Percentiles rank a stretch among this genome's conserved stretches.
phyloP scores from a whole-genome alignment of 306 rosid species.

The Vigna hirtella region DNA sequence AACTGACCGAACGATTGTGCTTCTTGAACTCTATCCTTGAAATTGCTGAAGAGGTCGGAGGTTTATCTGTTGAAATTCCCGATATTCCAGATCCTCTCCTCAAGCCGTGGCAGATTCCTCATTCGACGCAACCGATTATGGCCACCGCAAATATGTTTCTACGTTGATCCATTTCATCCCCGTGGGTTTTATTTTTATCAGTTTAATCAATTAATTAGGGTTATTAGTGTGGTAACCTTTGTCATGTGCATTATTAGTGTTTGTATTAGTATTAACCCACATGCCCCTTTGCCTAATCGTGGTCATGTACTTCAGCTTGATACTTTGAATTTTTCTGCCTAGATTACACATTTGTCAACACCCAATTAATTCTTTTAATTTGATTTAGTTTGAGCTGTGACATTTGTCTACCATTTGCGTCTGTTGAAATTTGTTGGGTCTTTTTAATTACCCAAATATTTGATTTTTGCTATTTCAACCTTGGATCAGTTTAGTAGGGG shows the following conservation, averaged over 20 bases:
- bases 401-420: too few species aligned
- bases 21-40: conserved; percentile 77
- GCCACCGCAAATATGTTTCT: conserved; percentile 65
- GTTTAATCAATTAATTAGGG: conserved; percentile 3
- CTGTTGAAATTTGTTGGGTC: too few species aligned
- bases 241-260: neutral
- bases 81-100: conserved; percentile 78
- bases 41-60: conserved; percentile 75
- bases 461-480: too few species aligned
- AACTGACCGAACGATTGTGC: conserved; percentile 73
- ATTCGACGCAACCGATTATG: conserved; percentile 53
- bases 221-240: neutral
- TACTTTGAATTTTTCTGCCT: too few species aligned
- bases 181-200: neutral
- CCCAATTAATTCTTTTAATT: too few species aligned
- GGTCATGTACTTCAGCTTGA: too few species aligned
- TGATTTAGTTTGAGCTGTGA: too few species aligned
- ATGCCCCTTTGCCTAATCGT: too few species aligned
- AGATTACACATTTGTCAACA: too few species aligned
- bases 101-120: conserved; percentile 73
- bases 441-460: too few species aligned
- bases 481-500: too few species aligned
- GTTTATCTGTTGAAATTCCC: conserved; percentile 68
- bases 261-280: neutral
- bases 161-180: conserved; percentile 42